Conservation (phyloP, 768 basidiomycete species). For the Lanmaoa pseudosensibilis region DNA sequence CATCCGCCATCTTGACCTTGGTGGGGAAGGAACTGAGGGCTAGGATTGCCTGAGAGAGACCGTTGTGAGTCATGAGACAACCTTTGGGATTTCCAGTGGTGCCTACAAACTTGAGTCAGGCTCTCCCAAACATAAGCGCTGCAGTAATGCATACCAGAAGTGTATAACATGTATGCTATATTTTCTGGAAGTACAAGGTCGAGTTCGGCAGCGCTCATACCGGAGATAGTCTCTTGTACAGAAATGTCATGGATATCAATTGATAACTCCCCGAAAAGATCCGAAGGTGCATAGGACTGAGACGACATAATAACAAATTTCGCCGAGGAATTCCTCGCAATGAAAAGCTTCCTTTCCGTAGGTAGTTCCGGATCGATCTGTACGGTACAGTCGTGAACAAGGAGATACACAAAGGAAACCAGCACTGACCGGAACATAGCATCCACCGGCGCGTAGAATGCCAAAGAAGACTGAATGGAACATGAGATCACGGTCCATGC, state of each 20-base stretch:
- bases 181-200: constrained; percentile 31
- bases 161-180: constrained; percentile 49
- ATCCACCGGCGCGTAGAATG: constrained; percentile 48
- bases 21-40: constrained; percentile 29
- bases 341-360: constrained; percentile 44
- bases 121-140: not conserved
- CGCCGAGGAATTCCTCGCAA: constrained; percentile 43
- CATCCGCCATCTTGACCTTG: constrained; percentile 21
- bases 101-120: constrained; percentile 29
- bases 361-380: constrained; percentile 55
- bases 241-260: constrained; percentile 21
- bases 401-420: constrained; percentile 11
- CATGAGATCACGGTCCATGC: constrained; percentile 41
- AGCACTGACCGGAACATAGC: constrained; percentile 48
- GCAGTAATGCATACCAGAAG: constrained; percentile 39
- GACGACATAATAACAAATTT: constrained; percentile 42
- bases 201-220: constrained; percentile 31
- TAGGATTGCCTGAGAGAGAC: constrained; percentile 34
- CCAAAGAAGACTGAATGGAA: constrained; percentile 47
- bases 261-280: constrained; percentile 22
- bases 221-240: constrained; percentile 29
- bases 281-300: not conserved
- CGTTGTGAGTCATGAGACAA: constrained; percentile 41
- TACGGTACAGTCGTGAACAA: not conserved
- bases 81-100: constrained; percentile 55